Base-by-base conservation (phyloP, 306 rosid species). In the Pyrus betulifolia region DNA sequence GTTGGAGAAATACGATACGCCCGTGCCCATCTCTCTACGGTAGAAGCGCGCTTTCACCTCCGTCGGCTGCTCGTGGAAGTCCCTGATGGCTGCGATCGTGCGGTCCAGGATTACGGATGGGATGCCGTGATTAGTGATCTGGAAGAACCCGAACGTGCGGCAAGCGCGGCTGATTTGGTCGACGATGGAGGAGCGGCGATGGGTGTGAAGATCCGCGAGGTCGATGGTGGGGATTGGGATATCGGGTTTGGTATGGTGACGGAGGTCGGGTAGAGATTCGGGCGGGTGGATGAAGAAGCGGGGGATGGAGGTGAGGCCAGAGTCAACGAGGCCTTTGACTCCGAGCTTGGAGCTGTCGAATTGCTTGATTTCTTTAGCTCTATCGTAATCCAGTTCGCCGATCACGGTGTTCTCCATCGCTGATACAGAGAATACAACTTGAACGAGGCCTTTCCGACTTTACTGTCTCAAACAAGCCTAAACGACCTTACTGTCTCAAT, bases 131-230 rank as follows among this genome's bases (percentile, higher is more conserved):
- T 81, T 85, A 69, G 78, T 70, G 59, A 85, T 79, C 69, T 81
- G 91, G 82, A 88, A 88, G 82, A 85, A 78, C 4, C 87, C 89
- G 42, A 62, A 35, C 11, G 76, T 46, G 4, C 86, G 73, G 40
- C 84, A 65, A 14, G 89, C 86, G 33, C 23, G 65, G 64, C 66
- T 68, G 80, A 85, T 52, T 18, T 79, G 78, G 30, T 76, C 79
- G n/a, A 76, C 87, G 27, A 83, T 27, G 0, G 61, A 27, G 18
- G 79, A 28, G 10, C 87, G 91, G 13, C 4, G 57, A 14, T 38
- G 59, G 3, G 82, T 67, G 55, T 69, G 8, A 19, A 74, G n/a
- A 18, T 40, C 77, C 10, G 80, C 28, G 27, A 86, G 82, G 62
- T 86, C 83, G 64, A 86, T 79, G 49, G 80, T 74, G 4, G 86